These are phyloP conservation scores for Didymella lethalis DNA, from an alignment of 2,329 filamentous ascomycete genomes.

Conservation along the genomic window DNA sequence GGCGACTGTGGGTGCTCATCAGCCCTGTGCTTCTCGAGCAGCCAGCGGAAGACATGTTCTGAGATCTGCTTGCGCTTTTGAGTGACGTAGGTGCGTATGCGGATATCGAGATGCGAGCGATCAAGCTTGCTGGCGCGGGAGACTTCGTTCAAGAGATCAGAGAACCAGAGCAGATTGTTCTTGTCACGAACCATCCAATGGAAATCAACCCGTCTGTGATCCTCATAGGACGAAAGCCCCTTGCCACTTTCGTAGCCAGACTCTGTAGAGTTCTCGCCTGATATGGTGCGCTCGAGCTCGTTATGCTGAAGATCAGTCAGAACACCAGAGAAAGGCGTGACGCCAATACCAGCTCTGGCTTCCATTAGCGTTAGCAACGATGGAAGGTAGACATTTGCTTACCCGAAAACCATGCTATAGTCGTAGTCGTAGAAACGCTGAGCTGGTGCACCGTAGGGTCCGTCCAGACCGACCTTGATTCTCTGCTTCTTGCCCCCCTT, in stretches of 20 bases:
- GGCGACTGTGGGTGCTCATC: slow-evolving; percentile 60
- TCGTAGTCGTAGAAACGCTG: slow-evolving; percentile 67
- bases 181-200: slow-evolving; percentile 68
- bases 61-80: slow-evolving; percentile 63
- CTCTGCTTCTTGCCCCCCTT: slow-evolving; percentile 43
- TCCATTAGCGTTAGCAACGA: slow-evolving; percentile 4
- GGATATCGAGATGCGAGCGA: slow-evolving; percentile 57
- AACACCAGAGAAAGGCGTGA: slow-evolving; percentile 66
- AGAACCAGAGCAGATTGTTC: slow-evolving; percentile 66
- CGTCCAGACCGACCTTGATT: slow-evolving; percentile 64
- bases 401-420: slow-evolving; percentile 63
- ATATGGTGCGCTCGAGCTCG: slow-evolving; percentile 48
- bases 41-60: slow-evolving; percentile 64
- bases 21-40: slow-evolving; percentile 65
- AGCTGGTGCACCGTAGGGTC: slow-evolving; percentile 65
- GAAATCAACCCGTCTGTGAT: slow-evolving; percentile 64
- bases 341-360: slow-evolving; percentile 61
- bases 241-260: slow-evolving; percentile 18
- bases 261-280: slow-evolving; percentile 23
- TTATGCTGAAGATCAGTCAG: slow-evolving; percentile 62
- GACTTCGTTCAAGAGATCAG: slow-evolving; percentile 61
- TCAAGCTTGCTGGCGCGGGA: slow-evolving; percentile 49
- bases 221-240: slow-evolving; percentile 38
- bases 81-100: slow-evolving; percentile 65
- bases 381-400: background rate